Conservation (phyloP, 768 basidiomycete species). For the Rhodotorula kratochvilovae region DNA sequence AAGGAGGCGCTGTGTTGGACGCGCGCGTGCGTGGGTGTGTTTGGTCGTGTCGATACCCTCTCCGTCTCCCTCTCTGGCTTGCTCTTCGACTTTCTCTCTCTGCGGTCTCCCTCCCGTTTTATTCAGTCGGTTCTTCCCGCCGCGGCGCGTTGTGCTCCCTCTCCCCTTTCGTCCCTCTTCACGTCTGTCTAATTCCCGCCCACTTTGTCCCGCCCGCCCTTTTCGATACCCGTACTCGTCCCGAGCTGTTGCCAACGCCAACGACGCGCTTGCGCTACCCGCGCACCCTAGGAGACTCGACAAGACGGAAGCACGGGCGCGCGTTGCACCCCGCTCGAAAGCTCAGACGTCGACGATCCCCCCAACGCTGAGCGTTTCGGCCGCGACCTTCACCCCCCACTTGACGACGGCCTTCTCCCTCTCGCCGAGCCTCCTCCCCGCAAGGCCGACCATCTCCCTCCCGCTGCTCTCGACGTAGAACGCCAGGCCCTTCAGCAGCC, state of each 20-base stretch:
- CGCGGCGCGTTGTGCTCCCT: too few species aligned
- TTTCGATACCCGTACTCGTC: neutral
- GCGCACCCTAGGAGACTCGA: too few species aligned
- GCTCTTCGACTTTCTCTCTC: neutral
- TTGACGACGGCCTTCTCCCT: conserved; percentile 52
- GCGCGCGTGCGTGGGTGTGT: too few species aligned
- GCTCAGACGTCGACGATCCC: conserved; percentile 15
- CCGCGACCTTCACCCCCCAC: conserved; percentile 66
- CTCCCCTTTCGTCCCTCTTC: neutral
- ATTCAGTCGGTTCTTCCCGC: neutral
- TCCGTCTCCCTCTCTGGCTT: neutral
- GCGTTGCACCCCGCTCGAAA: too few species aligned
- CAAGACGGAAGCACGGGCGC: too few species aligned
- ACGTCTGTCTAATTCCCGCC: neutral
- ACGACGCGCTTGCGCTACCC: too few species aligned
- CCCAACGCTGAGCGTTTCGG: conserved; percentile 58
- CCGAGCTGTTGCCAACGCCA: too few species aligned
- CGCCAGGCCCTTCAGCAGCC: conserved; percentile 68
- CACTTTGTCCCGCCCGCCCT: too few species aligned
- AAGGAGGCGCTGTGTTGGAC: too few species aligned
- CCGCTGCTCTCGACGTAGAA: conserved; percentile 60
- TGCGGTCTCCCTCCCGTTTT: neutral
- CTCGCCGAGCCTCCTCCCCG: conserved; percentile 48
- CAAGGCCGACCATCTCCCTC: conserved; percentile 42
- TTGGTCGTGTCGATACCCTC: neutral